Conservation (phyloP, 768 basidiomycete species). For the Collybia sp. region DNA sequence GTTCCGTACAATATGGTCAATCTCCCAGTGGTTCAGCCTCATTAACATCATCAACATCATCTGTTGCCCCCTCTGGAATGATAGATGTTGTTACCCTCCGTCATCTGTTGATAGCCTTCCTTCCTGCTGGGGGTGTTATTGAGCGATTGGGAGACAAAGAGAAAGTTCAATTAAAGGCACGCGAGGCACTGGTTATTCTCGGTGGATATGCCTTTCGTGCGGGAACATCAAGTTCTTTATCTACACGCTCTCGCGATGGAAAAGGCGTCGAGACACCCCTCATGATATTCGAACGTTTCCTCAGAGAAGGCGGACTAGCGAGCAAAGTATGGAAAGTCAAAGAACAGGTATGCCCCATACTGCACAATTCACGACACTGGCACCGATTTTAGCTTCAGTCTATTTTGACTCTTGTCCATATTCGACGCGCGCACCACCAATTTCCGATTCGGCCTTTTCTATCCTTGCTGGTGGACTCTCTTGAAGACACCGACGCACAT, state of each 20-base stretch:
- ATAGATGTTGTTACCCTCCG: slow-evolving; percentile 60
- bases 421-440: slow-evolving; percentile 63
- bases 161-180: slow-evolving; percentile 65
- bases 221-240: slow-evolving; percentile 36
- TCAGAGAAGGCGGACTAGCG: slow-evolving; percentile 67
- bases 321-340: slow-evolving; percentile 86
- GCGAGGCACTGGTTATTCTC: slow-evolving; percentile 69
- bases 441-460: slow-evolving; percentile 85
- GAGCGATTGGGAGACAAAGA: slow-evolving; percentile 86
- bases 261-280: slow-evolving; percentile 71
- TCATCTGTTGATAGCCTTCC: slow-evolving; percentile 60
- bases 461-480: slow-evolving; percentile 69
- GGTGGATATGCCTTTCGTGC: slow-evolving; percentile 68
- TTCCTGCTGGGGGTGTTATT: slow-evolving; percentile 72
- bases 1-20: slow-evolving; percentile 21
- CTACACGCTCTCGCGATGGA: slow-evolving; percentile 41
- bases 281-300: slow-evolving; percentile 61
- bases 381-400: slow-evolving; percentile 28
- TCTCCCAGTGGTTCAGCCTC: slow-evolving; percentile 42
- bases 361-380: slow-evolving; percentile 1
- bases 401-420: slow-evolving; percentile 64
- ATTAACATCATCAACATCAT: slow-evolving; percentile 37
- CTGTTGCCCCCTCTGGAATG: slow-evolving; percentile 33
- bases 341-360: slow-evolving; percentile 63
- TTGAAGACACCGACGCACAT: slow-evolving; percentile 88